These are phyloP conservation scores for Rhizopogon rudus DNA, from an alignment of 768 basidiomycete genomes.

Conservation along the genomic window DNA sequence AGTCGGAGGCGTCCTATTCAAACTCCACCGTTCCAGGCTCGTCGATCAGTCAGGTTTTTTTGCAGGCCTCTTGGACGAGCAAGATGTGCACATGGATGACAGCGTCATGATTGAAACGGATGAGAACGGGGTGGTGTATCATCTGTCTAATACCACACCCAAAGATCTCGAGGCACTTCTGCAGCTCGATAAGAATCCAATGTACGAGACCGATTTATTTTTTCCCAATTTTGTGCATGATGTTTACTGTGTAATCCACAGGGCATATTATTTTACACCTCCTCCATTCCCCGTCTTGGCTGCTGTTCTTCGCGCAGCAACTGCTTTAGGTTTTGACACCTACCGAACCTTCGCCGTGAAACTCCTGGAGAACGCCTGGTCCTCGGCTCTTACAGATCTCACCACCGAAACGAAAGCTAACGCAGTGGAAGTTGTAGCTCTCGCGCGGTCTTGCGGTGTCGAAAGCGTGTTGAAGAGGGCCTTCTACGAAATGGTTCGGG, in stretches of 20 bases:
- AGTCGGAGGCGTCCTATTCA: slow-evolving; percentile 29
- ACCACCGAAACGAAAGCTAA: slow-evolving; percentile 7
- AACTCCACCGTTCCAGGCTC: slow-evolving; percentile 32
- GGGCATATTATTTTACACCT: not conserved
- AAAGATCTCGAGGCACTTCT: slow-evolving; percentile 2
- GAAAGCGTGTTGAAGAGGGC: slow-evolving; percentile 29
- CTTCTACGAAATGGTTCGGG: slow-evolving; percentile 28
- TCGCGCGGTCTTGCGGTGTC: slow-evolving; percentile 26
- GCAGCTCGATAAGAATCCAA: slow-evolving; percentile 1
- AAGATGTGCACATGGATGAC: slow-evolving; percentile 12
- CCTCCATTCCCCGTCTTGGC: slow-evolving; percentile 14
- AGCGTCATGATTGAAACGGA: slow-evolving; percentile 1
- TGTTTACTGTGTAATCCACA: not conserved
- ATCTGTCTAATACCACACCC: not conserved
- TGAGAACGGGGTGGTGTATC: not conserved
- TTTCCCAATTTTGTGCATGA: not conserved
- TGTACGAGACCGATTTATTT: not conserved
- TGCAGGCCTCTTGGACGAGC: slow-evolving; percentile 13
- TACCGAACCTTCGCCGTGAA: slow-evolving; percentile 25
- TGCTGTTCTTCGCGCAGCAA: slow-evolving; percentile 31
- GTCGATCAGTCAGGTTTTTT: slow-evolving; percentile 30
- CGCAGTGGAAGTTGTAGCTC: slow-evolving; percentile 26
- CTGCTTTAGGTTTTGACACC: slow-evolving; percentile 25
- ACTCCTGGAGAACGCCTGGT: slow-evolving; percentile 28
- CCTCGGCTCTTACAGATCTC: slow-evolving; percentile 16